Evolutionary conservation across 805 yeast genomes (phyloP).

Genomic region (Saccharomycopsis selenospora): DNA sequence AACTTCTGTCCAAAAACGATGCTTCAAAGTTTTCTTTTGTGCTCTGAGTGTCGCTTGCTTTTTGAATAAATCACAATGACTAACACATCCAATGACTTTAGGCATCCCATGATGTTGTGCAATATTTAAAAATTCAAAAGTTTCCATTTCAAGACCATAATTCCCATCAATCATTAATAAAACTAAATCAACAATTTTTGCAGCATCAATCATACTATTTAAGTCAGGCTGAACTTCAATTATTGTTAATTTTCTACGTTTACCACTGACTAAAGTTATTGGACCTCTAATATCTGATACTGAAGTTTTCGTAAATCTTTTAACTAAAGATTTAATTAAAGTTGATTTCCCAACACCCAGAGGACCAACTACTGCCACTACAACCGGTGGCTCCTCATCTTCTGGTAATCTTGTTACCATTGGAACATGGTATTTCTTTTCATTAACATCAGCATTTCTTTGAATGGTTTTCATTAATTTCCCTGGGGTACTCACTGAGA

Average conservation of each 20-base stretch:
- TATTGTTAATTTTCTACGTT: slow-evolving; percentile 84
- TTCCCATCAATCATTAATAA: slow-evolving; percentile 89
- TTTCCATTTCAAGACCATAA: slow-evolving; percentile 98
- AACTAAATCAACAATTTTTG: slow-evolving; percentile 91
- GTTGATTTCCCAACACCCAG: slow-evolving; percentile 98
- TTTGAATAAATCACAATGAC: slow-evolving; percentile 91
- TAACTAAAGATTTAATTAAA: slow-evolving; percentile 77
- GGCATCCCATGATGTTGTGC: slow-evolving; percentile 99
- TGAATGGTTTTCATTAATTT: slow-evolving; percentile 78
- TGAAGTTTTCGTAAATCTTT: slow-evolving; percentile 82
- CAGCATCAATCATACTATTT: slow-evolving; percentile 93
- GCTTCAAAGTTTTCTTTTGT: slow-evolving; percentile 83
- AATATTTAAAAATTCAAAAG: slow-evolving; percentile 94
- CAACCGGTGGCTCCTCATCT: slow-evolving; percentile 94
- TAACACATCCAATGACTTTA: slow-evolving; percentile 87
- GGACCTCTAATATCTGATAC: slow-evolving; percentile 89
- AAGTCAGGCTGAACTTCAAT: slow-evolving; percentile 89
- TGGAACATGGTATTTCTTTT: slow-evolving; percentile 86
- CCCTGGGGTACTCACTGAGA: slow-evolving; percentile 77
- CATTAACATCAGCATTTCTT: slow-evolving; percentile 74
- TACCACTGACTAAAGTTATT: slow-evolving; percentile 92
- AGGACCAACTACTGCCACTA: slow-evolving; percentile 96
- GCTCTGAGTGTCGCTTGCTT: slow-evolving; percentile 84
- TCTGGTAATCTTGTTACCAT: slow-evolving; percentile 97
- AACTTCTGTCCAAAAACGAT: slow-evolving; percentile 98